phyloP scores from a whole-genome alignment of 2,329 filamentous ascomycete species.

The Venturia effusa region DNA sequence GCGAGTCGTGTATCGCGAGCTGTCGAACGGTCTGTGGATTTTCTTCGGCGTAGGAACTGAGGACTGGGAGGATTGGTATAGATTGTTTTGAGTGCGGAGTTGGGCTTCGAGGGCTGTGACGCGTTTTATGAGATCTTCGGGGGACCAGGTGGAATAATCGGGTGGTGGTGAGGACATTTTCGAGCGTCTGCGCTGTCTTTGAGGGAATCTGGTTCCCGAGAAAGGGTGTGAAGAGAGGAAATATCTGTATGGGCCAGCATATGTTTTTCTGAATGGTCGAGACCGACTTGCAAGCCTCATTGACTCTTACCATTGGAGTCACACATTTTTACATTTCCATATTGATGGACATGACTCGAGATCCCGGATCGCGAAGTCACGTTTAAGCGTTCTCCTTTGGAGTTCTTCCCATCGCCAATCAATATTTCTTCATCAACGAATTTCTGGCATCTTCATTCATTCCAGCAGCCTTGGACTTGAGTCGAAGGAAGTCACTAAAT shows the following conservation, averaged over 20 bases:
- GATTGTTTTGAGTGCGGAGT: conserved; percentile 41
- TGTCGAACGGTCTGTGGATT: conserved; percentile 51
- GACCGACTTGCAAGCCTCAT: not conserved
- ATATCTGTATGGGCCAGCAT: not conserved
- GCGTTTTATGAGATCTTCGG: conserved; percentile 55
- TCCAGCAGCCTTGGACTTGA: too few relatives aligned
- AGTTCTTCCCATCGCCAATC: too few relatives aligned
- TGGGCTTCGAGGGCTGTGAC: conserved; percentile 58
- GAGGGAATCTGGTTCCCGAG: not conserved
- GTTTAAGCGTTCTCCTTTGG: not conserved
- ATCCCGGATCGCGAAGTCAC: not conserved
- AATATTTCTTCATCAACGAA: too few relatives aligned
- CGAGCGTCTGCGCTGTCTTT: not conserved
- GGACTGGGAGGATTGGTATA: conserved; percentile 15
- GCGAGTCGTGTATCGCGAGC: conserved; percentile 69
- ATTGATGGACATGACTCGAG: not conserved
- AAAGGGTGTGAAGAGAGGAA: not conserved
- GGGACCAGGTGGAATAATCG: conserved; percentile 56
- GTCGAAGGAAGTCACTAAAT: too few relatives aligned
- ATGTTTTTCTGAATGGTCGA: not conserved
- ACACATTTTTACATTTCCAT: not conserved
- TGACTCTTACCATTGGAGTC: not conserved
- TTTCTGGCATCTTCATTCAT: too few relatives aligned
- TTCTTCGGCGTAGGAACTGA: conserved; percentile 2
- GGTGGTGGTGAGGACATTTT: not conserved